Percentiles rank a stretch among this genome's conserved stretches.
These are phyloP conservation scores for Elasticomyces elasticus DNA, from an alignment of 495 filamentous ascomycete species.

Conservation along the genomic window DNA sequence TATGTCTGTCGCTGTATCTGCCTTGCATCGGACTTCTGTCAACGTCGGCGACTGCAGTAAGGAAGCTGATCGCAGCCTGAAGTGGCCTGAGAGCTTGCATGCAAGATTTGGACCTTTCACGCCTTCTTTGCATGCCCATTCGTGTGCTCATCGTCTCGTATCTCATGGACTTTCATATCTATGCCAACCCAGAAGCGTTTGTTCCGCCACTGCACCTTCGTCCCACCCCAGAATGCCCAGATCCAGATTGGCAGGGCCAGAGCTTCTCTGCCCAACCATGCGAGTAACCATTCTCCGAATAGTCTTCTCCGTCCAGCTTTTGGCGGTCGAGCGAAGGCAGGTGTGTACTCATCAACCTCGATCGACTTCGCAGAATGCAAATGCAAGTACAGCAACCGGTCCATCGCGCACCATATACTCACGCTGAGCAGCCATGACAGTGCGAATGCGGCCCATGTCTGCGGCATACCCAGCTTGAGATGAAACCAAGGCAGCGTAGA, in stretches of 20 bases:
- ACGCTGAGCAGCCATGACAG: constrained; percentile 58
- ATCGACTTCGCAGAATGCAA: constrained; percentile 62
- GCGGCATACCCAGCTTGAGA: constrained; percentile 42
- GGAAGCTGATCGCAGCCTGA: background rate
- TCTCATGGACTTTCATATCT: constrained; percentile 66
- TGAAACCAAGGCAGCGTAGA: constrained; percentile 62
- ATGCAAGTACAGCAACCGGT: constrained; percentile 61
- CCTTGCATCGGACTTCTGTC: no score
- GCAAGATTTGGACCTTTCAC: background rate
- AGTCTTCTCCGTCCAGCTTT: constrained; percentile 23
- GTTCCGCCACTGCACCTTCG: constrained; percentile 78
- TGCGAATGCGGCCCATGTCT: constrained; percentile 60
- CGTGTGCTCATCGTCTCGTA: constrained; percentile 9
- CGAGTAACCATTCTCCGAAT: constrained; percentile 61
- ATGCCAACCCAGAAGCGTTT: constrained; percentile 68
- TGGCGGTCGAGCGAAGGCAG: constrained; percentile 54
- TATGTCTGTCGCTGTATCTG: no score
- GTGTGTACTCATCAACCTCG: constrained; percentile 63
- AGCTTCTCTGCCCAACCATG: constrained; percentile 78
- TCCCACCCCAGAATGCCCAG: constrained; percentile 73
- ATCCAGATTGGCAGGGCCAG: constrained; percentile 81
- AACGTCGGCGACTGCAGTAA: background rate
- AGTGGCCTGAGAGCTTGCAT: background rate
- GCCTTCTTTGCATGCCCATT: constrained; percentile 9
- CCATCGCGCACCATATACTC: constrained; percentile 58